A percentile compares a stretch with the other conserved stretches of the same genome.
These are phyloP conservation scores for Agapanthus africanus DNA, from an alignment of 106 monocot species.

Conservation along the genomic window DNA sequence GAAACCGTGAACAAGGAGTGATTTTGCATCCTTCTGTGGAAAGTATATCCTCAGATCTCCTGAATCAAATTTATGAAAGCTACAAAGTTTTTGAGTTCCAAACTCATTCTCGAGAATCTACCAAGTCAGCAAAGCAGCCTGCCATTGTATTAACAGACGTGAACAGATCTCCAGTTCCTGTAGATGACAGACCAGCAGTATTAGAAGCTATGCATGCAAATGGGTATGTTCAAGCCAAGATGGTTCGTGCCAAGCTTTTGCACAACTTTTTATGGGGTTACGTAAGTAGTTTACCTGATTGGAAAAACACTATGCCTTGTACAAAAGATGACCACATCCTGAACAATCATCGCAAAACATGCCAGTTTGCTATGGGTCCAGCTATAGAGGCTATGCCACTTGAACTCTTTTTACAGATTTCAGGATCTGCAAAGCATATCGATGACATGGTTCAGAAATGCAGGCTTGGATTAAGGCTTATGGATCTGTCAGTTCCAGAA, in stretches of 20 bases:
- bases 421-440: slow-evolving; percentile 45
- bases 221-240: slow-evolving; percentile 72
- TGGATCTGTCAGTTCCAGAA: slow-evolving; percentile 53
- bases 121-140: slow-evolving; percentile 19
- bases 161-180: slow-evolving; percentile 16
- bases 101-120: slow-evolving; percentile 18
- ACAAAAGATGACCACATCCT: slow-evolving; percentile 14
- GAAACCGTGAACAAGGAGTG: slow-evolving; percentile 37
- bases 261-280: slow-evolving; percentile 75
- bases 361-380: slow-evolving; percentile 38
- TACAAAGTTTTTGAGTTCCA: slow-evolving; percentile 41
- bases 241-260: slow-evolving; percentile 80
- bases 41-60: slow-evolving; percentile 30
- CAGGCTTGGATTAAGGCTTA: slow-evolving; percentile 46
- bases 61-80: slow-evolving; percentile 42
- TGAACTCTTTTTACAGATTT: slow-evolving; percentile 84
- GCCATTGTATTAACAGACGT: slow-evolving; percentile 16
- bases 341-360: slow-evolving; percentile 11
- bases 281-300: slow-evolving; percentile 35
- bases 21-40: slow-evolving; percentile 52
- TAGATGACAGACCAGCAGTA: slow-evolving; percentile 20
- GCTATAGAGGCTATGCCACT: slow-evolving; percentile 76
- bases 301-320: slow-evolving; percentile 29
- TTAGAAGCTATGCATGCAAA: slow-evolving; percentile 50
- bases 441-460: slow-evolving; percentile 60